Conservation (phyloP, 2,329 filamentous ascomycete species). For the Alternaria sp. region DNA sequence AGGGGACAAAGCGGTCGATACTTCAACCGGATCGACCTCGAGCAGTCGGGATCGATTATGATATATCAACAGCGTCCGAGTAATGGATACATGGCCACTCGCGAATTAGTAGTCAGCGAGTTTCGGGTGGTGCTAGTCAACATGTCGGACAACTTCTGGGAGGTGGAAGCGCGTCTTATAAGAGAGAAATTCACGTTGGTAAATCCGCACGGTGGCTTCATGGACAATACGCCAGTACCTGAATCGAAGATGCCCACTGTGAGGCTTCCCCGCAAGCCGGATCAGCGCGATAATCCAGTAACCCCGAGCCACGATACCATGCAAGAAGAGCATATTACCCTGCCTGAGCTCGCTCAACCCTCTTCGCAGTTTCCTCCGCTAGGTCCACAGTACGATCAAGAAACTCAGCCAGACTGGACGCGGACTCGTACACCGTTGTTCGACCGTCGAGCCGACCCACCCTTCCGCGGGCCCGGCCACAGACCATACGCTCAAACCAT, state of each 20-base stretch:
- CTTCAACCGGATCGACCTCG: not conserved
- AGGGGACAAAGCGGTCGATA: slow-evolving; percentile 1
- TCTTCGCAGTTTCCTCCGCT: not conserved
- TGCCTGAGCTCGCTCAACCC: not conserved
- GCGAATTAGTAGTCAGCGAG: not conserved
- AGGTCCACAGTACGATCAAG: not conserved
- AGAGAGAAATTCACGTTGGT: not conserved
- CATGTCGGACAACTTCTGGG: not conserved
- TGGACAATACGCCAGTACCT: not conserved
- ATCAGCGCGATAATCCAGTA: not conserved
- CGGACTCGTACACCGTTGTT: not conserved
- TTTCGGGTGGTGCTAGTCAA: not conserved
- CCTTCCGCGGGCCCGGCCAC: not conserved
- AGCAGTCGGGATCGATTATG: not conserved
- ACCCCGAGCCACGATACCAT: not conserved
- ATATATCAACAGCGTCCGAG: not conserved
- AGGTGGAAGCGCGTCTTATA: not conserved
- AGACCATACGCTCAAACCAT: not conserved
- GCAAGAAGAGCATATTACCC: not conserved
- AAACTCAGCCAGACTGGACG: slow-evolving; percentile 1
- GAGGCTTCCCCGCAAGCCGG: not conserved
- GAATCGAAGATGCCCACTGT: not conserved
- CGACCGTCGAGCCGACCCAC: not conserved
- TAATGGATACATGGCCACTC: not conserved
- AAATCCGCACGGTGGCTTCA: not conserved